phyloP scores from a whole-genome alignment of 371 early-diverging fungal species.

The Syncephalastrum sp. region DNA sequence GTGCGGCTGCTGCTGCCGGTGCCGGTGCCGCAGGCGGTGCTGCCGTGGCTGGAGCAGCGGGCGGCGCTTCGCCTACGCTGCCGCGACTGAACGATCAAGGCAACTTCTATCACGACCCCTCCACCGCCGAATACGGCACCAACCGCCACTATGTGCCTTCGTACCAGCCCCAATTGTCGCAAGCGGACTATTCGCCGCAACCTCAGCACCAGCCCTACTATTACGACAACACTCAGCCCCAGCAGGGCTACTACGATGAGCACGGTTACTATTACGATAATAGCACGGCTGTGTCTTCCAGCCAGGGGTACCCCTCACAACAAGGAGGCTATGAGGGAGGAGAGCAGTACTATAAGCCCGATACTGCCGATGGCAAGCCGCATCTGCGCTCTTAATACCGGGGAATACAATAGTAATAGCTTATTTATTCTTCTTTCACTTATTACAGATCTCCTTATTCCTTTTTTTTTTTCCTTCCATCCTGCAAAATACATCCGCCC shows the following conservation, averaged over 20 bases:
- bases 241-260: constrained; percentile 32
- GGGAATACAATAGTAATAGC: too few species aligned
- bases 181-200: constrained; percentile 22
- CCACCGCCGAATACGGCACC: not conserved
- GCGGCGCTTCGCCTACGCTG: constrained; percentile 28
- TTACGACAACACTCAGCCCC: constrained; percentile 23
- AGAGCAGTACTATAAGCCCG: constrained; percentile 14
- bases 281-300: constrained; percentile 16
- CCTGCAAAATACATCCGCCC: too few species aligned
- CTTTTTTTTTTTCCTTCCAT: too few species aligned
- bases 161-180: constrained; percentile 20
- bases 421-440: too few species aligned
- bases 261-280: constrained; percentile 28
- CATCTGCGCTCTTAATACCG: constrained; percentile 12
- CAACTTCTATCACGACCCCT: constrained; percentile 31
- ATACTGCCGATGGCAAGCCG: constrained; percentile 18
- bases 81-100: constrained; percentile 44
- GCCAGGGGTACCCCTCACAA: constrained; percentile 5
- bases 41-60: constrained; percentile 11
- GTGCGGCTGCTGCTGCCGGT: constrained; percentile 5
- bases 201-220: constrained; percentile 24
- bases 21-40: constrained; percentile 3
- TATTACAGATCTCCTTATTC: too few species aligned
- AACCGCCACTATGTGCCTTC: constrained; percentile 14
- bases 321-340: constrained; percentile 1